These are phyloP conservation scores for Backusella australiensis DNA, from an alignment of 192 early-diverging fungal genomes.

Conservation along the genomic window DNA sequence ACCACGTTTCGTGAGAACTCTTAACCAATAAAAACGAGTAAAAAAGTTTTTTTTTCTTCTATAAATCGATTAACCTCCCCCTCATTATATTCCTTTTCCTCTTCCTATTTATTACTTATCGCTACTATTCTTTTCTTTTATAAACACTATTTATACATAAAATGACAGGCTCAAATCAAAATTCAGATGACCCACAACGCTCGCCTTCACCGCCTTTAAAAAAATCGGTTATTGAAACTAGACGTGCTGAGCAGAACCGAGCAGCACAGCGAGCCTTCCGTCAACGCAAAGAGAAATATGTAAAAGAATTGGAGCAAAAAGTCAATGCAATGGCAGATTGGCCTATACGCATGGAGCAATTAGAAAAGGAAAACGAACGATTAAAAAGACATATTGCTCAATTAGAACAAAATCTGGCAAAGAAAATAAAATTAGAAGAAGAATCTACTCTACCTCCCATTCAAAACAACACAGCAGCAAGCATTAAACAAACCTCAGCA, in stretches of 20 bases:
- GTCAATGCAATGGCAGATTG: slow-evolving; percentile 14
- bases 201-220: background rate
- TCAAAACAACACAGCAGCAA: background rate
- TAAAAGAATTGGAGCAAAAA: slow-evolving; percentile 56
- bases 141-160: background rate
- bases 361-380: slow-evolving; percentile 11
- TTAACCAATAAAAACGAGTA: background rate
- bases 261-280: slow-evolving; percentile 67
- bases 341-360: slow-evolving; percentile 7
- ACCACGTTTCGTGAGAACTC: slow-evolving; percentile 15
- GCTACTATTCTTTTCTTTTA: background rate
- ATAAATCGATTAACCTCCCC: background rate
- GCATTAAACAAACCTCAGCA: background rate
- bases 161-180: background rate
- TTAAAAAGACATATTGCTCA: slow-evolving; percentile 3
- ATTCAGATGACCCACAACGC: background rate
- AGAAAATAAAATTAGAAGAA: background rate
- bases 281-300: slow-evolving; percentile 81
- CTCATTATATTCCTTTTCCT: background rate
- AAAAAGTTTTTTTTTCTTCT: background rate
- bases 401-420: background rate
- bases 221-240: slow-evolving; percentile 11
- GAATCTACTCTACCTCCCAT: background rate
- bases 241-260: slow-evolving; percentile 39
- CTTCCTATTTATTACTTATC: background rate